A percentile compares a stretch with the other conserved stretches of the same genome.
Evolutionary conservation across 192 early-diverging fungal genomes (phyloP).

Genomic region (Diversispora epigaea): DNA sequence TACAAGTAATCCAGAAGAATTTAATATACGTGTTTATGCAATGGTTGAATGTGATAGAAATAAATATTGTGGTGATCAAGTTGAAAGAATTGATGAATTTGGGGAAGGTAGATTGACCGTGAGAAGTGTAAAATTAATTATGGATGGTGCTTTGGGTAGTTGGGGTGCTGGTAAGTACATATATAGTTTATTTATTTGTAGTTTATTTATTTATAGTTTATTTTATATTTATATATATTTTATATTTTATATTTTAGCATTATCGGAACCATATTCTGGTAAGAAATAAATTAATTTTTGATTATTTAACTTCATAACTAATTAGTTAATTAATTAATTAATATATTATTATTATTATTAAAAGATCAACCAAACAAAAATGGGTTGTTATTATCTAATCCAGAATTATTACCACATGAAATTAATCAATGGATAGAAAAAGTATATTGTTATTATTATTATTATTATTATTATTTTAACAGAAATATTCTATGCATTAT

Average conservation of each 20-base stretch:
- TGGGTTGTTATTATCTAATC: constrained; percentile 42
- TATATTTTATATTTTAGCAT: constrained; percentile 25
- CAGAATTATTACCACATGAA: constrained; percentile 9
- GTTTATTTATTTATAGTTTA: no score
- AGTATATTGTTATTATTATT: neutral
- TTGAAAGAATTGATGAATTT: constrained; percentile 29
- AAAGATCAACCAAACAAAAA: constrained; percentile 44
- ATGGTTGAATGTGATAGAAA: constrained; percentile 37
- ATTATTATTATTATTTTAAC: neutral
- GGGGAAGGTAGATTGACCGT: constrained; percentile 40
- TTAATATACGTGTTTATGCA: constrained; percentile 40
- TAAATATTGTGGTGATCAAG: constrained; percentile 35
- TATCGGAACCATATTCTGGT: constrained; percentile 39
- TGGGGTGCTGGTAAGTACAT: constrained; percentile 54
- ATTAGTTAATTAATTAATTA: neutral
- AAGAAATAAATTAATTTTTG: neutral
- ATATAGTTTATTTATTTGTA: neutral
- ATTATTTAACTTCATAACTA: no score
- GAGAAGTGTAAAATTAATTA: constrained; percentile 52
- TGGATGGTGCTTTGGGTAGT: constrained; percentile 59
- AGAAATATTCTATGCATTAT: neutral
- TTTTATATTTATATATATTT: neutral
- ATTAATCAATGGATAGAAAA: constrained; percentile 32
- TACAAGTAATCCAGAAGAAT: neutral
- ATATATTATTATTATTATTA: neutral